Evolutionary conservation across 495 filamentous ascomycete genomes (phyloP).

Genomic region (Pseudevernia furfuracea): DNA sequence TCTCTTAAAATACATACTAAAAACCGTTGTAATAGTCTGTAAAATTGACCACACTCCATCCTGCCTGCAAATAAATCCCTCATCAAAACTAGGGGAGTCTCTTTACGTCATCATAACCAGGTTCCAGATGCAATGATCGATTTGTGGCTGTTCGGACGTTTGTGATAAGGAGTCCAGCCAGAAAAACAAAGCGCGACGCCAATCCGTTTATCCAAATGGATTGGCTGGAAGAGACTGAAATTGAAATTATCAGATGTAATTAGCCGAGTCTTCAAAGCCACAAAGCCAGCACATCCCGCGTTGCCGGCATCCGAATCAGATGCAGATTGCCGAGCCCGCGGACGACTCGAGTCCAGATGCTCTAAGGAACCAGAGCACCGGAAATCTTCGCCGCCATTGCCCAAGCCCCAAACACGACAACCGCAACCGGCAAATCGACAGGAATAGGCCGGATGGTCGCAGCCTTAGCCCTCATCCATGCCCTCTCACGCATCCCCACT

Average conservation of each 20-base stretch:
- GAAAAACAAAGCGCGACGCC: background rate
- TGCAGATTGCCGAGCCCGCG: background rate
- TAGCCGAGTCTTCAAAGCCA: background rate
- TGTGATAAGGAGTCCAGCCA: background rate
- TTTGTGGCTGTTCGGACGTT: background rate
- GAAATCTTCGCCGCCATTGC: background rate
- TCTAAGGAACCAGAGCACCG: background rate
- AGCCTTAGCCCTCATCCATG: constrained; percentile 3
- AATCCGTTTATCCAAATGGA: background rate
- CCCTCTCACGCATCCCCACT: constrained; percentile 8
- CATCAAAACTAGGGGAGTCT: background rate
- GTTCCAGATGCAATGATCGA: background rate
- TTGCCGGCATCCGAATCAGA: constrained; percentile 27
- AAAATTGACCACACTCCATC: background rate
- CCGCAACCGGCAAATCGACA: background rate
- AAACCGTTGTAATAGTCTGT: background rate
- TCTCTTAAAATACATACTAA: background rate
- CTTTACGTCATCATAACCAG: background rate
- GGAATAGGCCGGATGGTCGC: background rate
- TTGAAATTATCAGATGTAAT: background rate
- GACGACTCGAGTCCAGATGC: background rate
- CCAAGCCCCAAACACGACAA: background rate
- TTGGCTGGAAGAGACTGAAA: background rate
- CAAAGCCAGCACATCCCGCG: background rate
- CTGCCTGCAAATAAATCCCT: background rate